These are phyloP conservation scores for Hemileccinum rubropunctum DNA, from an alignment of 768 basidiomycete genomes.

Conservation along the genomic window DNA sequence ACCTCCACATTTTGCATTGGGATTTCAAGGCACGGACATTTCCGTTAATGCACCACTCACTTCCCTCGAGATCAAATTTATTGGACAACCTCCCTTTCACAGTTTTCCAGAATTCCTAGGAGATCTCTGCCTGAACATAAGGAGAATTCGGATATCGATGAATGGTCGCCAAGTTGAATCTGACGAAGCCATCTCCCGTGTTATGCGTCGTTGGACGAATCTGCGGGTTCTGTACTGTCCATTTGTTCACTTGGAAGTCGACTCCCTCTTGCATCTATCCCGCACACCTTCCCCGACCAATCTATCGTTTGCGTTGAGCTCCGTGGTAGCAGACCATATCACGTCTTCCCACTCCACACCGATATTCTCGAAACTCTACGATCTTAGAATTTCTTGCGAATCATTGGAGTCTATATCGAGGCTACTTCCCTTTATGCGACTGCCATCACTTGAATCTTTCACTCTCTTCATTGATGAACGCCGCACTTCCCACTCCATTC, in stretches of 20 bases:
- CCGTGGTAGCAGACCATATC: neutral
- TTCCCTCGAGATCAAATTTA: conserved; percentile 19
- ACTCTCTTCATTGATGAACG: conserved; percentile 7
- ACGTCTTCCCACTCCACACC: neutral
- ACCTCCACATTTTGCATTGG: conserved; percentile 19
- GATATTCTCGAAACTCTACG: conserved; percentile 7
- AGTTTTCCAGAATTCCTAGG: conserved; percentile 15
- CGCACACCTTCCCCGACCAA: conserved; percentile 9
- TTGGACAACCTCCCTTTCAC: conserved; percentile 18
- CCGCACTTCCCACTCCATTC: conserved; percentile 3
- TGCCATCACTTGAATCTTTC: conserved; percentile 9
- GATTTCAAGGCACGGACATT: conserved; percentile 16
- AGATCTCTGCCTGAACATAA: conserved; percentile 16
- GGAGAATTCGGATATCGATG: conserved; percentile 10
- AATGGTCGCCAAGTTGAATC: conserved; percentile 12
- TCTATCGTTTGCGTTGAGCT: conserved; percentile 10
- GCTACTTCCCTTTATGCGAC: neutral
- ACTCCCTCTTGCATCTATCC: conserved; percentile 16
- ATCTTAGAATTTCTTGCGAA: conserved; percentile 9
- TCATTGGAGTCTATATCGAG: conserved; percentile 2
- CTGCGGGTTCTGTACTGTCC: conserved; percentile 15
- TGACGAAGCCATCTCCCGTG: conserved; percentile 10
- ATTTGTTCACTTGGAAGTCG: conserved; percentile 8
- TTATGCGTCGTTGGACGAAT: conserved; percentile 16
- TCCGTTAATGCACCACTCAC: conserved; percentile 14